Evolutionary conservation across 176 grass and related monocot genomes (phyloP), one percentile per base, ranked within the genome.

Genomic region (Oryza meyeriana): DNA sequence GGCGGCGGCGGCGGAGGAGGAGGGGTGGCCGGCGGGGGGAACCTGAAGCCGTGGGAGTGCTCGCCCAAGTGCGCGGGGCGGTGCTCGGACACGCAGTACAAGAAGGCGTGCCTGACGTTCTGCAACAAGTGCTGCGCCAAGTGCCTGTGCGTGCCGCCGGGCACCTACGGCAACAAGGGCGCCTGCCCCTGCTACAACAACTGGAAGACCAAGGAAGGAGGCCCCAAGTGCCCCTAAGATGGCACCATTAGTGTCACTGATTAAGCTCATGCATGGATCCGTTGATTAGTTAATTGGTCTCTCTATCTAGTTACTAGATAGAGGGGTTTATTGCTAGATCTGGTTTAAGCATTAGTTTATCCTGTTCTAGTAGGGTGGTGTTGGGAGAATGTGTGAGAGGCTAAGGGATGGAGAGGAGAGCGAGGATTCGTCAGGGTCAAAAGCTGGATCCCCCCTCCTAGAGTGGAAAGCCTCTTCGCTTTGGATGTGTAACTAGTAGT

Each of bases 171-270:
- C 72, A 86, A 89, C 90, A 89, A 84, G 90, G 72, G 57, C 33
- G 82, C 44, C 10, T 92, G 90, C 74, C 77, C 90, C 24, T 89
- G 90, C 82, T 92, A 92, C 90, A 89, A 89, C 83, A 86, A 92
- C 90, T 92, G 90, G 90, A 92, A 89, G 83, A 89, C 87, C 83
- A 89, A 81, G 83, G 73, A 55, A 47, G 84, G 79, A 65, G 78
- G 87, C 0, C 87, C 83, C 41, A 85, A 89, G 78, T 89, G 87
- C 78, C 87, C 87, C 1, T 89, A 84, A 39, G 27, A 14, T 20
- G 4, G 3, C 4, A 4, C 45, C 12, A 22, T 22, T 55, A 6
- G 18, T 20, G 18, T 58, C 52, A 58, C 52, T 58, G 17, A 17
- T 22, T 52, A 8, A 52, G 48, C 48, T 52, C 48, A 20, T 52